Conservation (phyloP, 2,329 filamentous ascomycete genomes). For the Colletotrichum zoysiae region DNA sequence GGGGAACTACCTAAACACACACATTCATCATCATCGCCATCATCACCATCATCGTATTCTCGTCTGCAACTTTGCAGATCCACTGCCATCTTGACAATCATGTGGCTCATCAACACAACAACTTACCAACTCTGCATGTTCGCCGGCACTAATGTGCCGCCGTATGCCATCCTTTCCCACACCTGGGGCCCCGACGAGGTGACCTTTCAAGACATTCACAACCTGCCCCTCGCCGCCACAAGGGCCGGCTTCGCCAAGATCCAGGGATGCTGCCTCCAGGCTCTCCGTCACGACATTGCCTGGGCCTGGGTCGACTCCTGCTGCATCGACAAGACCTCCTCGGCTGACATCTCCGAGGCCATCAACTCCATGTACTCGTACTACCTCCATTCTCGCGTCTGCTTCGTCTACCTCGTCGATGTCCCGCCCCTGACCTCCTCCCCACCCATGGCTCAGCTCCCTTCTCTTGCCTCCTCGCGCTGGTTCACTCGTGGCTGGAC, state of each 20-base stretch:
- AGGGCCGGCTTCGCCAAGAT: constrained; percentile 41
- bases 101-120: constrained; percentile 41
- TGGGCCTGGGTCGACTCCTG: constrained; percentile 42
- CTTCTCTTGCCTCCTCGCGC: constrained; percentile 22
- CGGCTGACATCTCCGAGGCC: constrained; percentile 41
- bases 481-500: constrained; percentile 42
- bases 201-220: constrained; percentile 46
- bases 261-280: constrained; percentile 37
- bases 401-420: constrained; percentile 43
- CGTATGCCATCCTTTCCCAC: constrained; percentile 50
- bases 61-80: background rate
- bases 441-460: constrained; percentile 15
- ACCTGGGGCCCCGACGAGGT: constrained; percentile 48
- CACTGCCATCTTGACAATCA: background rate
- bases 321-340: constrained; percentile 41
- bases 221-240: background rate
- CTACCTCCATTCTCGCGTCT: constrained; percentile 41
- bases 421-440: constrained; percentile 15
- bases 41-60: background rate
- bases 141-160: constrained; percentile 36
- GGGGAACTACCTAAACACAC: background rate
- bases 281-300: constrained; percentile 32
- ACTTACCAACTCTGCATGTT: constrained; percentile 32
- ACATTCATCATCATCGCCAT: background rate
- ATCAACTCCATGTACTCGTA: constrained; percentile 44